These are phyloP conservation scores for Sporothrix globosa DNA, from an alignment of 2,329 filamentous ascomycete species.

Conservation along the genomic window DNA sequence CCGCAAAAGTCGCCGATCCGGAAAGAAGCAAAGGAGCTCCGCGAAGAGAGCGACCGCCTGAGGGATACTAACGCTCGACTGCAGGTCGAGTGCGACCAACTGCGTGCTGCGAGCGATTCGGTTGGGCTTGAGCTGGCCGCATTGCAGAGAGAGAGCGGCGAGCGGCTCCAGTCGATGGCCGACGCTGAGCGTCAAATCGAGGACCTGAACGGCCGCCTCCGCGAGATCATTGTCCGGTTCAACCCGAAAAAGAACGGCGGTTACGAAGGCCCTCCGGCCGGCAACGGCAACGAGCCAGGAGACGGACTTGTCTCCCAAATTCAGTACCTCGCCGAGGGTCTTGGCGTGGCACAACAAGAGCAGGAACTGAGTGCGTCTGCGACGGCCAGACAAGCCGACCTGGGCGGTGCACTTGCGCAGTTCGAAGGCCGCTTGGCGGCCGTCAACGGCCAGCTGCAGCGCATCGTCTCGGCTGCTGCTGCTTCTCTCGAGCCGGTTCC, in stretches of 20 bases:
- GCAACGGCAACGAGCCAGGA: conserved; percentile 48
- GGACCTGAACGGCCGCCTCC: conserved; percentile 66
- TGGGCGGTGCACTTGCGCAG: conserved; percentile 44
- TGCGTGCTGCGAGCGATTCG: conserved; percentile 44
- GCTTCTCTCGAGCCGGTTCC: conserved; percentile 59
- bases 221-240: conserved; percentile 66
- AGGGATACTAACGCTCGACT: conserved; percentile 35
- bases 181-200: conserved; percentile 69
- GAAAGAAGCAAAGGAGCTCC: conserved; percentile 56
- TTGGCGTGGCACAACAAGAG: conserved; percentile 63
- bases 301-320: conserved; percentile 61
- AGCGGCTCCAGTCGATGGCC: conserved; percentile 56
- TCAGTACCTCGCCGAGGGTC: conserved; percentile 69
- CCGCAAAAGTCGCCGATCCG: conserved; percentile 61
- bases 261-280: conserved; percentile 51
- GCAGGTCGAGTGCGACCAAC: conserved; percentile 41
- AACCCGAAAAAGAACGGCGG: conserved; percentile 59
- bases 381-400: conserved; percentile 37
- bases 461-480: conserved; percentile 55
- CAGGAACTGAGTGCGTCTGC: conserved; percentile 46
- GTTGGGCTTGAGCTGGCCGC: conserved; percentile 45
- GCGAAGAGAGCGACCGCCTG: conserved; percentile 47
- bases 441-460: conserved; percentile 67
- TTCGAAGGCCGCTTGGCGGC: conserved; percentile 60
- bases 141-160: conserved; percentile 44